These are phyloP conservation scores for Teunomyces barrocoloradensis DNA, from an alignment of 805 yeast genomes.

Conservation along the genomic window DNA sequence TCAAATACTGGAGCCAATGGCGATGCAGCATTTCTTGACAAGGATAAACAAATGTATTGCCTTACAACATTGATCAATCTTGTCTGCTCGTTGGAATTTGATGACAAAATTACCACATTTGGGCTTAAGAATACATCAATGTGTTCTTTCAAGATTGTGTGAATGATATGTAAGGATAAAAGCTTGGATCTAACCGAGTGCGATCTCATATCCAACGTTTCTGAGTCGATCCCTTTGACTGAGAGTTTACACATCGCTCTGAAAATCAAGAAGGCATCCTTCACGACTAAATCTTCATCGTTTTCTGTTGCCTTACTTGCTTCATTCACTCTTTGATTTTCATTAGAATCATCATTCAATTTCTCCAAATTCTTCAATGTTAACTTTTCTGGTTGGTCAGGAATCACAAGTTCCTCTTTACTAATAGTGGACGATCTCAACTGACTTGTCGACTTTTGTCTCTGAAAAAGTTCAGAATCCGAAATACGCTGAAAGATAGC, in stretches of 20 bases:
- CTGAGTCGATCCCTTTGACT: conserved; percentile 76
- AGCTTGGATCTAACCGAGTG: conserved; percentile 91
- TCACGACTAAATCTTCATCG: conserved; percentile 68
- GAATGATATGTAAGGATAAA: conserved; percentile 82
- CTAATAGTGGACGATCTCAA: conserved; percentile 16
- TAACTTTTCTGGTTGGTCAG: conserved; percentile 31
- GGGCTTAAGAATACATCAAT: conserved; percentile 73
- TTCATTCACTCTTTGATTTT: conserved; percentile 51
- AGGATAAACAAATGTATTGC: conserved; percentile 76
- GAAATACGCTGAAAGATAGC: conserved; percentile 72
- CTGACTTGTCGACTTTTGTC: conserved; percentile 15
- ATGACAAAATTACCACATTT: conserved; percentile 50
- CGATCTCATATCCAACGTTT: conserved; percentile 78
- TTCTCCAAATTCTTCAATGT: conserved; percentile 62
- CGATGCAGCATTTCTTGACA: conserved; percentile 91
- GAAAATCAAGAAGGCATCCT: conserved; percentile 90
- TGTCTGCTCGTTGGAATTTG: conserved; percentile 50
- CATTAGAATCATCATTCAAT: conserved; percentile 46
- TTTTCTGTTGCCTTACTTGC: conserved; percentile 44
- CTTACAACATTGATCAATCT: conserved; percentile 75
- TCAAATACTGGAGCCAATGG: conserved; percentile 90
- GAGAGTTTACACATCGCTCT: conserved; percentile 94
- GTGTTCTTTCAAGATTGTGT: conserved; percentile 80
- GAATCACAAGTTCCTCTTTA: conserved; percentile 9
- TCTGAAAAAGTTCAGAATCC: conserved; percentile 20